A percentile compares a stretch with the other conserved stretches of the same genome.
Evolutionary conservation across 257 asterid genomes (phyloP).

Genomic region (Scutellaria galericulata): DNA sequence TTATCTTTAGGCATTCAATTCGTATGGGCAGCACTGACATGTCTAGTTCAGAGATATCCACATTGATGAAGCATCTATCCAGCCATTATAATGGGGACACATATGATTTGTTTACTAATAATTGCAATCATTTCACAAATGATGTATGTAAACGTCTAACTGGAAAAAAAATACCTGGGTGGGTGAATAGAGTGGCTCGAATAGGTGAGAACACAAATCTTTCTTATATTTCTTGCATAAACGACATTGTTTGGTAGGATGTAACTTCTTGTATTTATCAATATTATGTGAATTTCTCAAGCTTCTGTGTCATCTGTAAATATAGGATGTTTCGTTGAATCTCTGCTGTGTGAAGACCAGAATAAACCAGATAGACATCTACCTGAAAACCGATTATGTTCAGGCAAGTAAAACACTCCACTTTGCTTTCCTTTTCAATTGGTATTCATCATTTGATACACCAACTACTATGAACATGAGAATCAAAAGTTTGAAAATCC

Average conservation of each 20-base stretch:
- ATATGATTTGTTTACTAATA: constrained; percentile 83
- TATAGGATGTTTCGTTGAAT: constrained; percentile 88
- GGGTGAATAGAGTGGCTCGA: constrained; percentile 94
- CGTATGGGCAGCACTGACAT: constrained; percentile 79
- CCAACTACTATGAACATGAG: not conserved
- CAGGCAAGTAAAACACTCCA: constrained; percentile 52
- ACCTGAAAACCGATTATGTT: constrained; percentile 59
- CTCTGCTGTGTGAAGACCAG: constrained; percentile 84
- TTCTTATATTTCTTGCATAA: constrained; percentile 16
- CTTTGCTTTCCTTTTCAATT: not conserved
- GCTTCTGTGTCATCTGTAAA: constrained; percentile 18
- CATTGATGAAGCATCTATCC: constrained; percentile 83
- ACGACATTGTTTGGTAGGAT: not conserved
- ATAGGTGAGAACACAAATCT: constrained; percentile 54
- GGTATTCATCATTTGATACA: not conserved
- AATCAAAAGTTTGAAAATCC: not conserved
- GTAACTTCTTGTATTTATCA: too few species aligned
- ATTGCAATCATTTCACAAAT: constrained; percentile 91
- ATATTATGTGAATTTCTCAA: too few species aligned
- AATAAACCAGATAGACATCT: constrained; percentile 56
- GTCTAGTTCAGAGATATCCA: constrained; percentile 72
- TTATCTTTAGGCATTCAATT: constrained; percentile 75
- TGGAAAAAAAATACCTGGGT: constrained; percentile 84
- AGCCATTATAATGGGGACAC: constrained; percentile 77
- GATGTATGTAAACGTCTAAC: constrained; percentile 75